These are phyloP conservation scores for Daldinia decipiens DNA, from an alignment of 495 filamentous ascomycete species.

Conservation along the genomic window DNA sequence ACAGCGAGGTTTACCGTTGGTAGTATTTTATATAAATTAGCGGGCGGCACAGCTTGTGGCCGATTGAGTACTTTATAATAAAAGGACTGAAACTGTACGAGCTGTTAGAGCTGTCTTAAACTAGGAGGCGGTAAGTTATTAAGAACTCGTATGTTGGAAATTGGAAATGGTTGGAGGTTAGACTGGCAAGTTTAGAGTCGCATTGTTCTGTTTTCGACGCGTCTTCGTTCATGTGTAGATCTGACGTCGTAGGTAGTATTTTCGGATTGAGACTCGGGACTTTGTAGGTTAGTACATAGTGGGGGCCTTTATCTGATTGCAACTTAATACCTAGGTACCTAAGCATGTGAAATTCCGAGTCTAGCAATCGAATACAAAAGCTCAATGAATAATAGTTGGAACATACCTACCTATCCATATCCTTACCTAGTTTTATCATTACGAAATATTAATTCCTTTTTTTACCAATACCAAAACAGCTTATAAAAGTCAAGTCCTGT, in stretches of 20 bases:
- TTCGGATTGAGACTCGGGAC: not conserved
- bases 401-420: not conserved
- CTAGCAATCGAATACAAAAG: not conserved
- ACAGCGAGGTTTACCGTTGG: not conserved
- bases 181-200: not conserved
- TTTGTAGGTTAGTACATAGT: not conserved
- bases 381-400: not conserved
- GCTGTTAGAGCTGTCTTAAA: not conserved
- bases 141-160: not conserved
- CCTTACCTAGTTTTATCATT: not conserved
- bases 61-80: constrained; percentile 3
- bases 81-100: not conserved
- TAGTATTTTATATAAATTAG: constrained; percentile 6
- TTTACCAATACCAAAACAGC: not conserved
- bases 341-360: not conserved
- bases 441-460: constrained; percentile 2
- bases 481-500: not conserved
- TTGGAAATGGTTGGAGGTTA: not conserved
- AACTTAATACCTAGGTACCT: no score
- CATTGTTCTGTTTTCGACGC: not conserved
- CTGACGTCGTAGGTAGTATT: constrained; percentile 1
- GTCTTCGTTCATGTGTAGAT: not conserved
- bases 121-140: not conserved
- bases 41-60: not conserved
- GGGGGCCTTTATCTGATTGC: not conserved